phyloP scores from a whole-genome alignment of 495 filamentous ascomycete genomes.

The Penicillium longicatenatum region DNA sequence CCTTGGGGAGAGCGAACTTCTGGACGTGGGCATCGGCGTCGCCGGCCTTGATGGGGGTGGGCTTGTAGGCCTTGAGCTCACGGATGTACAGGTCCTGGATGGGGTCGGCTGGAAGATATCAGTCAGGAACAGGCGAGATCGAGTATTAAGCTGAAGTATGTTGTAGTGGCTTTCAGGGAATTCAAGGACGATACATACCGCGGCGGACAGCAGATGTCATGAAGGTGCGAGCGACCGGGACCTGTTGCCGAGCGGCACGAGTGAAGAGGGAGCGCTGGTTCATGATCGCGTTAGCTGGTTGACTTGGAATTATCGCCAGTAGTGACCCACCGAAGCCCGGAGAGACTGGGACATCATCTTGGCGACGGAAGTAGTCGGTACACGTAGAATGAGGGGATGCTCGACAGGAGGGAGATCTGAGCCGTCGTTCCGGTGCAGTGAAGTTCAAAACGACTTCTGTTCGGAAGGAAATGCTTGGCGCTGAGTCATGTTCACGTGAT shows the following conservation, averaged over 20 bases:
- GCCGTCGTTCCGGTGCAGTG: constrained; percentile 34
- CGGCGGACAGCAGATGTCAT: constrained; percentile 55
- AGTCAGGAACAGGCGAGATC: constrained; percentile 17
- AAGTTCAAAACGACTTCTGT: constrained; percentile 41
- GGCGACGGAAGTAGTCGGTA: constrained; percentile 34
- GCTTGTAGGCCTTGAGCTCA: constrained; percentile 93
- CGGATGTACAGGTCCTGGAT: constrained; percentile 96
- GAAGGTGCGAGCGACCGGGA: constrained; percentile 73
- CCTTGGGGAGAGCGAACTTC: constrained; percentile 75
- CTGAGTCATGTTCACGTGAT: constrained; percentile 29
- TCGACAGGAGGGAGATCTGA: constrained; percentile 37
- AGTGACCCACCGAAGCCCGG: constrained; percentile 62
- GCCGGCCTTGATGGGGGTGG: constrained; percentile 74
- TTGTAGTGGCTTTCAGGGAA: not conserved
- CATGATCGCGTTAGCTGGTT: constrained; percentile 13
- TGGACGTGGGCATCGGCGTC: constrained; percentile 91
- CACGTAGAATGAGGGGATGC: constrained; percentile 28
- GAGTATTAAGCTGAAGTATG: not conserved
- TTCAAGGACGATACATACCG: constrained; percentile 32
- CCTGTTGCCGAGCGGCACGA: constrained; percentile 73
- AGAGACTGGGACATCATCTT: constrained; percentile 70
- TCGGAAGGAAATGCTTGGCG: constrained; percentile 34
- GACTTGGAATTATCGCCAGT: not conserved
- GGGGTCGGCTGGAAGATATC: constrained; percentile 70
- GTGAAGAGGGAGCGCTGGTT: constrained; percentile 80